phyloP scores from a whole-genome alignment of 169 alveolate species.

The Plasmodium coatneyi region DNA sequence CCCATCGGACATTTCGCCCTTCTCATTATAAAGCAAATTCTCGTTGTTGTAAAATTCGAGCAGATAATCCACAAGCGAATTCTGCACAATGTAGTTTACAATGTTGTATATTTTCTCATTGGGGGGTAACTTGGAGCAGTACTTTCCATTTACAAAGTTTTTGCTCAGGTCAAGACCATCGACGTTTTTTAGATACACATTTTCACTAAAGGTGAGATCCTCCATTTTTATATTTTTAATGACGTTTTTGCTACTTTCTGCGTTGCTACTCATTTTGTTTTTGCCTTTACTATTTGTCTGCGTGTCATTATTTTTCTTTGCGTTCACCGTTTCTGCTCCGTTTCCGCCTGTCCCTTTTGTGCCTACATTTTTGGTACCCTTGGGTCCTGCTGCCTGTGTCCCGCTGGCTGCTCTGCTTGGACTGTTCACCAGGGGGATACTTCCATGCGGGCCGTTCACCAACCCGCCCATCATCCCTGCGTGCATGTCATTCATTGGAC shows the following conservation, averaged over 20 bases:
- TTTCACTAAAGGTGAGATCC: constrained; percentile 38
- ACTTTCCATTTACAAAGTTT: constrained; percentile 46
- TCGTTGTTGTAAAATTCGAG: constrained; percentile 44
- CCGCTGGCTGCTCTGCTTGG: background rate
- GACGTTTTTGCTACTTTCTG: background rate
- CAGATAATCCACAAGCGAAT: constrained; percentile 24
- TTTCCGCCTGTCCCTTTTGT: background rate
- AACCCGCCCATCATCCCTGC: background rate
- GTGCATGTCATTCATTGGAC: background rate
- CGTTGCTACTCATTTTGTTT: background rate
- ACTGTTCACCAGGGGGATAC: background rate
- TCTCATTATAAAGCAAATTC: constrained; percentile 18
- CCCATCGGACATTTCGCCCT: background rate
- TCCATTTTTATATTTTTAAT: constrained; percentile 40
- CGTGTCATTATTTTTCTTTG: background rate
- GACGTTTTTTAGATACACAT: constrained; percentile 14
- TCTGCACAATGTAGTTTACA: constrained; percentile 26
- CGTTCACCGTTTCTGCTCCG: background rate
- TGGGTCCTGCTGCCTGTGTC: background rate
- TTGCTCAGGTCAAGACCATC: constrained; percentile 58
- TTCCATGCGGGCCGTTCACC: background rate
- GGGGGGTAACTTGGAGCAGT: constrained; percentile 21
- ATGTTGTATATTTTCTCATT: constrained; percentile 51
- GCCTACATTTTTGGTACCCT: background rate
- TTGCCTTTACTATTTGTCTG: background rate